Evolutionary conservation across 2,329 filamentous ascomycete species (phyloP).

Genomic region (Exserohilum turcica): DNA sequence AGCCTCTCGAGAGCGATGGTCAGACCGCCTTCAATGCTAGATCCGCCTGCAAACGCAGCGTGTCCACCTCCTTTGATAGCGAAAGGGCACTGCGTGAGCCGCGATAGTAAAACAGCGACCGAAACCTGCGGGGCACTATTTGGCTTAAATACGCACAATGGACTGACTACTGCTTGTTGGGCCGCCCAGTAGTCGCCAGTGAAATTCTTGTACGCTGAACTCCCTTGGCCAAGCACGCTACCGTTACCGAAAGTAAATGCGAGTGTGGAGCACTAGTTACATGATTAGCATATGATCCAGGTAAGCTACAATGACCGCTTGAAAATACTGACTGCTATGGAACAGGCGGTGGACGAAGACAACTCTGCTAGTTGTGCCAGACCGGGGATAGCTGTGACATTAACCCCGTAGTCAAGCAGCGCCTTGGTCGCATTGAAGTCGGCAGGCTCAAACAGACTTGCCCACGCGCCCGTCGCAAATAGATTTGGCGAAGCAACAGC

Average conservation of each 20-base stretch:
- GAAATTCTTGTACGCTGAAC: conserved; percentile 26
- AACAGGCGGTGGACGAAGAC: conserved; percentile 19
- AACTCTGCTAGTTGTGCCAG: conserved; percentile 13
- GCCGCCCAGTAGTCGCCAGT: conserved; percentile 31
- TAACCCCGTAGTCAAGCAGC: conserved; percentile 22
- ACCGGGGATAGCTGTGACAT: conserved; percentile 23
- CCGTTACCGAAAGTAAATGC: conserved; percentile 16
- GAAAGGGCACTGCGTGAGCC: conserved; percentile 43
- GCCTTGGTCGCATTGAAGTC: conserved; percentile 29
- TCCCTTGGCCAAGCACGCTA: conserved; percentile 21
- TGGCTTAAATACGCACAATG: conserved; percentile 38
- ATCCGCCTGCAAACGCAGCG: conserved; percentile 33
- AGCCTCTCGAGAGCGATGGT: conserved; percentile 36
- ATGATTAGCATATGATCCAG: neutral
- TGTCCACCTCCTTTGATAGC: conserved; percentile 48
- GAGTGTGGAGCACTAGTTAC: conserved; percentile 25
- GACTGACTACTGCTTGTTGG: conserved; percentile 31
- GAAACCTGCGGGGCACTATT: conserved; percentile 23
- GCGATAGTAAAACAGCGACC: conserved; percentile 26
- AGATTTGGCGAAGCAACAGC: conserved; percentile 6
- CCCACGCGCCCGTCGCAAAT: neutral
- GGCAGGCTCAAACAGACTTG: conserved; percentile 20
- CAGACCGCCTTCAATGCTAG: conserved; percentile 41
- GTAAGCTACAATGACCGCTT: neutral
- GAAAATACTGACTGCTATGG: conserved; percentile 26